Evolutionary conservation across 306 rosid genomes (phyloP).

Genomic region (Dicorynia guianensis): DNA sequence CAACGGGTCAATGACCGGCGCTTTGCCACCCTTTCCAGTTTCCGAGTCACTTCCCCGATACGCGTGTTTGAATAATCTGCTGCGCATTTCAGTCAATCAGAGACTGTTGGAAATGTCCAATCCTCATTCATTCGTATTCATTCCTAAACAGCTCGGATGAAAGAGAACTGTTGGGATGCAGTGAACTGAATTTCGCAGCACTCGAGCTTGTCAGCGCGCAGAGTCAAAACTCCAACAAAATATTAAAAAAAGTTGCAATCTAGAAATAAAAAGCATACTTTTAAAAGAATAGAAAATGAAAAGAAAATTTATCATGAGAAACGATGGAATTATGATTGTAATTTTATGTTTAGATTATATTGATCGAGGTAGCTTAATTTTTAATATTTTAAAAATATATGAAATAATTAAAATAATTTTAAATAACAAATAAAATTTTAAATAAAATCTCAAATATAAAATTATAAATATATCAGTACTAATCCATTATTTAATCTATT

Average conservation of each 20-base stretch:
- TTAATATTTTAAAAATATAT: neutral
- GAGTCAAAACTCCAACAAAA: neutral
- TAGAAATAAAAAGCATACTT: neutral
- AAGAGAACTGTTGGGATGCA: no score
- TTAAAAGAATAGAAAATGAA: neutral
- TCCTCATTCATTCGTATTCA: no score
- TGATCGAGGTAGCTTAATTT: no score
- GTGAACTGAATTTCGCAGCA: neutral
- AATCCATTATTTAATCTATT: neutral
- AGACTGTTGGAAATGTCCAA: neutral
- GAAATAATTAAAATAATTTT: neutral
- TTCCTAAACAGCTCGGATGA: no score
- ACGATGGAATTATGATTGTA: no score
- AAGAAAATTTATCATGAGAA: no score
- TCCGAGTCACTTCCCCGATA: neutral
- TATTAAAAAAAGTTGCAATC: neutral
- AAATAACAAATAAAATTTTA: no score
- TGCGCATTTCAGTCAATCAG: neutral
- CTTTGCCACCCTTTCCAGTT: neutral
- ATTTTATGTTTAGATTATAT: no score
- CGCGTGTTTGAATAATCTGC: constrained; percentile 42
- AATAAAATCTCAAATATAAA: no score
- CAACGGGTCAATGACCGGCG: no score
- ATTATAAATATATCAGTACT: no score
- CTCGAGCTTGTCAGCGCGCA: neutral